Conservation (phyloP, 352 stramenopile genomes). For the Globisporangium emineosum region DNA sequence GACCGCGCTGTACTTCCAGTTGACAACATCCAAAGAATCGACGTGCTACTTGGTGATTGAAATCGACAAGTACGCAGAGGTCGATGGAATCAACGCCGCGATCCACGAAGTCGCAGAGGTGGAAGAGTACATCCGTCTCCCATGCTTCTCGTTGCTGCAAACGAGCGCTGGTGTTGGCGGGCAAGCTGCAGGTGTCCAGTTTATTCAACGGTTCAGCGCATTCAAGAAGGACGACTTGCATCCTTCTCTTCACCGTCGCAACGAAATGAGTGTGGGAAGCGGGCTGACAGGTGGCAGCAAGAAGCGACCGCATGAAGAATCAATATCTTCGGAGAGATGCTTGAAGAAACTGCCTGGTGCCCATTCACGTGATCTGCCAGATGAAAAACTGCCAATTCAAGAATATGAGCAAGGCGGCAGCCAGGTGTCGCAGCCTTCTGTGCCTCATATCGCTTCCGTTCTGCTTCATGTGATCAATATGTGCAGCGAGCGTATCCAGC, state of each 20-base stretch:
- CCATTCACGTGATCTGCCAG: constrained; percentile 19
- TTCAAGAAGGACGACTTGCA: constrained; percentile 78
- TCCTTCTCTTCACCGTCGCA: constrained; percentile 47
- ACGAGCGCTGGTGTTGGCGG: constrained; percentile 53
- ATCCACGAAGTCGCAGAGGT: constrained; percentile 48
- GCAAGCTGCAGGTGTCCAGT: constrained; percentile 73
- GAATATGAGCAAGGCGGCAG: constrained; percentile 16
- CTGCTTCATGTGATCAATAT: constrained; percentile 83
- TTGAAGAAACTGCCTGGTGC: constrained; percentile 33
- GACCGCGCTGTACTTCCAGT: constrained; percentile 77
- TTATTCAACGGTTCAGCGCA: constrained; percentile 79
- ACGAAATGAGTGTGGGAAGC: constrained; percentile 33
- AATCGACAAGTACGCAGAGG: constrained; percentile 80
- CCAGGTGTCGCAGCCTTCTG: constrained; percentile 27
- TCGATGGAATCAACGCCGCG: constrained; percentile 51
- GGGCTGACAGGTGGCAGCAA: constrained; percentile 1
- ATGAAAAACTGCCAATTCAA: constrained; percentile 15
- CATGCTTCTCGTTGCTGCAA: constrained; percentile 80
- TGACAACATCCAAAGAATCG: constrained; percentile 82
- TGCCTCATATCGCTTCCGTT: constrained; percentile 72
- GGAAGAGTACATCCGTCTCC: constrained; percentile 71
- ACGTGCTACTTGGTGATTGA: constrained; percentile 84
- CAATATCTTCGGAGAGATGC: constrained; percentile 21
- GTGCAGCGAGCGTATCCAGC: constrained; percentile 80
- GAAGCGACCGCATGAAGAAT: constrained; percentile 37